These are phyloP conservation scores for Monsonia emarginata DNA, from an alignment of 441 rosid genomes.

Conservation along the genomic window DNA sequence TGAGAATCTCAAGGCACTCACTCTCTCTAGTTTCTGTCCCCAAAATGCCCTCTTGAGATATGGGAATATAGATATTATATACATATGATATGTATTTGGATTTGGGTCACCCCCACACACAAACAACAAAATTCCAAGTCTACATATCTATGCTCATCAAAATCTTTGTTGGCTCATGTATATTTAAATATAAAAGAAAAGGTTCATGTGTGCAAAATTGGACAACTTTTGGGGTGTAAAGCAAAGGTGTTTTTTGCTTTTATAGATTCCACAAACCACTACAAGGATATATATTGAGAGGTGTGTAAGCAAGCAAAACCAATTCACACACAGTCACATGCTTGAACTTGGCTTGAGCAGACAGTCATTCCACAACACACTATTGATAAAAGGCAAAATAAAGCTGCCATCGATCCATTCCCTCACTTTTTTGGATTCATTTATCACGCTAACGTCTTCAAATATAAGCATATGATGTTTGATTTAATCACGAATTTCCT, in stretches of 20 bases:
- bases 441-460: too few relatives aligned
- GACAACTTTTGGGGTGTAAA: constrained; percentile 27
- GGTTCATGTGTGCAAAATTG: background rate
- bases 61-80: constrained; percentile 7
- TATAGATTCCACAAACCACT: constrained; percentile 30
- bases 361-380: constrained; percentile 21
- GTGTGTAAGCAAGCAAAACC: background rate
- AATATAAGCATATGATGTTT: too few relatives aligned
- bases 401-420: constrained; percentile 24
- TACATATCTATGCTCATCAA: background rate
- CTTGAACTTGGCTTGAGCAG: constrained; percentile 13
- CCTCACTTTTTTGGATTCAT: background rate
- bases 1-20: constrained; percentile 37
- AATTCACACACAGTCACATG: constrained; percentile 8
- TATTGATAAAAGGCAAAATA: constrained; percentile 20
- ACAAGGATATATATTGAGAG: constrained; percentile 15
- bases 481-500: too few relatives aligned
- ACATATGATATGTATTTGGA: constrained; percentile 19
- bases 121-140: constrained; percentile 16
- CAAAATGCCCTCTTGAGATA: constrained; percentile 21
- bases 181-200: background rate
- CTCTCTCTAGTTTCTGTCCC: background rate
- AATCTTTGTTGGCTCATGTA: constrained; percentile 1
- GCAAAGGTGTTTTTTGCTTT: constrained; percentile 14
- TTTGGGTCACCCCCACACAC: too few relatives aligned